Percentiles rank a stretch among this genome's conserved stretches.
phyloP scores from a whole-genome alignment of 2,329 filamentous ascomycete species.

The Berkeleyomyces basicola region DNA sequence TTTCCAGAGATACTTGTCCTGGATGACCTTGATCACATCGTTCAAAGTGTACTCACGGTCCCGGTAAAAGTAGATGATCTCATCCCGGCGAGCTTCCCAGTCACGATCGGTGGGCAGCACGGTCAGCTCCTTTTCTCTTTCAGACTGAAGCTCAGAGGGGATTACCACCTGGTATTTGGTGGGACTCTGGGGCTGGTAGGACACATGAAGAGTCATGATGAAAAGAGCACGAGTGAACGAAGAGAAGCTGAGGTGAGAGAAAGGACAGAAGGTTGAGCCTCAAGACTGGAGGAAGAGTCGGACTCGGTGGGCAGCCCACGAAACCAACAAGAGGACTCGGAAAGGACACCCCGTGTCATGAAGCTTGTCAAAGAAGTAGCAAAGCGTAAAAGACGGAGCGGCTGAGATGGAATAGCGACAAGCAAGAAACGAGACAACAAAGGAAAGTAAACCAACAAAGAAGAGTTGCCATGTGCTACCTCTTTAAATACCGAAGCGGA shows the following conservation, averaged over 20 bases:
- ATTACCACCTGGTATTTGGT: not conserved
- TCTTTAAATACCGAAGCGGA: no score
- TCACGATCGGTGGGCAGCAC: conserved; percentile 8
- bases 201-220: not conserved
- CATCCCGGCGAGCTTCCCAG: conserved; percentile 9
- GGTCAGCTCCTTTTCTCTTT: not conserved
- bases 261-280: not conserved
- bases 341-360: no score
- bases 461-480: no score
- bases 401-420: not conserved
- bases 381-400: not conserved
- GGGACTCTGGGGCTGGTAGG: not conserved
- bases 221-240: not conserved
- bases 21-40: conserved; percentile 10
- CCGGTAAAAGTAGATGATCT: conserved; percentile 12
- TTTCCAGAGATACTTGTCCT: conserved; percentile 11
- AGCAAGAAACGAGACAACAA: not conserved
- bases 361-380: no score
- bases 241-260: not conserved
- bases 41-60: conserved; percentile 11
- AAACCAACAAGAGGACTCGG: no score
- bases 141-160: not conserved
- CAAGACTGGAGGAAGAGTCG: not conserved
- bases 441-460: no score
- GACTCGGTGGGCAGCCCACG: not conserved